phyloP scores from a whole-genome alignment of 495 filamentous ascomycete species.

The Pyrenopolyporus hunteri region DNA sequence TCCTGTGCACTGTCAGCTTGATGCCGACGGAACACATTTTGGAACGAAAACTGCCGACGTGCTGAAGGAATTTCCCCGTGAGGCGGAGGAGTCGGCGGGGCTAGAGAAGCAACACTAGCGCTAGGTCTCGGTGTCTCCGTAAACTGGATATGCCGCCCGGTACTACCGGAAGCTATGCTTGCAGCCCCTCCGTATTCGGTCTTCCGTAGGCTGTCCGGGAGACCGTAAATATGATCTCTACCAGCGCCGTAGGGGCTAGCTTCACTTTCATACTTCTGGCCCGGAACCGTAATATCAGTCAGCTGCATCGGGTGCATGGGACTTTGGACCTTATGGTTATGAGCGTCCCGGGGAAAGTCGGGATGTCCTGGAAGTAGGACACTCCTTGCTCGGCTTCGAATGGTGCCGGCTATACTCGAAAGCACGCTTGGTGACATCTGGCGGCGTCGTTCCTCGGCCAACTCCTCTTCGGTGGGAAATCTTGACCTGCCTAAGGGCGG shows the following conservation, averaged over 20 bases:
- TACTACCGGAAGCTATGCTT: conserved; percentile 43
- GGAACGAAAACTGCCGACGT: conserved; percentile 90
- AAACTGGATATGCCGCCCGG: conserved; percentile 49
- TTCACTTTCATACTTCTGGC: conserved; percentile 52
- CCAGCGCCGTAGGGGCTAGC: conserved; percentile 45
- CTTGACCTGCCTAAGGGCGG: conserved; percentile 88
- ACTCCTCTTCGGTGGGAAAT: conserved; percentile 70
- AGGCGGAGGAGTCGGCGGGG: conserved; percentile 56
- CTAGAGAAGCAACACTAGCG: conserved; percentile 41
- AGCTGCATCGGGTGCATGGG: conserved; percentile 65
- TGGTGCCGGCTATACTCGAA: conserved; percentile 64
- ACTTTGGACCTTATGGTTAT: conserved; percentile 47
- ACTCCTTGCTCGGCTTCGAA: conserved; percentile 61
- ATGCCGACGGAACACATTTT: conserved; percentile 70
- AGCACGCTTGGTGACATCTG: conserved; percentile 56
- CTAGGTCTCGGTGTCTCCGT: conserved; percentile 38
- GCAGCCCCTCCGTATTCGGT: conserved; percentile 49
- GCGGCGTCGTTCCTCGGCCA: conserved; percentile 59
- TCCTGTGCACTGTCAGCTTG: conserved; percentile 47
- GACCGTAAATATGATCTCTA: conserved; percentile 37
- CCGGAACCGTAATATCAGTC: conserved; percentile 63
- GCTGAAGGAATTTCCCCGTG: conserved; percentile 49
- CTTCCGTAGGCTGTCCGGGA: conserved; percentile 35
- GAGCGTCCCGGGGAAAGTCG: conserved; percentile 43
- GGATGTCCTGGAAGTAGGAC: conserved; percentile 55